Conservation (phyloP, 148 eudicot genomes). For the Rhododendron ferrugineum region DNA sequence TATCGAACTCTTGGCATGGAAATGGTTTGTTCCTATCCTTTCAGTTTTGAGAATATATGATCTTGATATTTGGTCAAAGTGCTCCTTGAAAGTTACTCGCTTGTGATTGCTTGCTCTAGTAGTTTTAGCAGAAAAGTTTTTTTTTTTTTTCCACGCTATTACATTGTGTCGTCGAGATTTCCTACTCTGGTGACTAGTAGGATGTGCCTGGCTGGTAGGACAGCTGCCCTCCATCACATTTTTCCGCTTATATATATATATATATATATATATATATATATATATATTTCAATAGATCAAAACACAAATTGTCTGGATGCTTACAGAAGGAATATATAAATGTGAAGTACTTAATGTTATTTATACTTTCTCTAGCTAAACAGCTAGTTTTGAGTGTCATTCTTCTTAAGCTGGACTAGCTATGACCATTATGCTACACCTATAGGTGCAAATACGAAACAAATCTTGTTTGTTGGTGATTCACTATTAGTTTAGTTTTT, state of each 20-base stretch:
- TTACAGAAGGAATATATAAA: background rate
- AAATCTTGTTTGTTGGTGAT: background rate
- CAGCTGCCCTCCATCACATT: background rate
- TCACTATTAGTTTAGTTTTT: background rate
- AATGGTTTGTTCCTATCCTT: slow-evolving; percentile 51
- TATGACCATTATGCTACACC: background rate
- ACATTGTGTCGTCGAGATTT: background rate
- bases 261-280: too few species aligned
- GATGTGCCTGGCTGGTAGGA: background rate
- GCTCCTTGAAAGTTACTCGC: background rate
- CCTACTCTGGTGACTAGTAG: background rate
- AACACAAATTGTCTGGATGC: background rate
- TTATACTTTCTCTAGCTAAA: too few species aligned
- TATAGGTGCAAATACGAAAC: background rate
- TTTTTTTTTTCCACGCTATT: background rate
- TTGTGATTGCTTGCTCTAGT: background rate
- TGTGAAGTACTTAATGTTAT: background rate
- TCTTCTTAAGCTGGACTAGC: background rate
- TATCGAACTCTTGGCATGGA: slow-evolving; percentile 80
- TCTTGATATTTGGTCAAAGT: background rate
- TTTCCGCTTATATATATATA: background rate
- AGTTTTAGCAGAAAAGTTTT: background rate
- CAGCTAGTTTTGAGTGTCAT: background rate
- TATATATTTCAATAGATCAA: background rate
- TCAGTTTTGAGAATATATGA: background rate